phyloP scores from a whole-genome alignment of 805 yeast genomes.

The Ogataea salicorniae region DNA sequence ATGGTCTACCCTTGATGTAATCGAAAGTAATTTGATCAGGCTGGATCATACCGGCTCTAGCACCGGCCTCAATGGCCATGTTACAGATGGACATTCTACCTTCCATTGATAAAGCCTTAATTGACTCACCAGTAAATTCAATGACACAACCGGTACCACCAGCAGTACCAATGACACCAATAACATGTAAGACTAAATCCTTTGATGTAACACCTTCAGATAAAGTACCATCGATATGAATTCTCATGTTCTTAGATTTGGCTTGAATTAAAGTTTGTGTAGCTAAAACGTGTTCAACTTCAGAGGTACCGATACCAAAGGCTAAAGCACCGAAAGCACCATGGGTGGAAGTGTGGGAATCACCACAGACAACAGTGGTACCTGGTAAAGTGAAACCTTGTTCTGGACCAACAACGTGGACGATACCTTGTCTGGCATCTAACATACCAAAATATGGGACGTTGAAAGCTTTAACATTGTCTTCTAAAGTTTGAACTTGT shows the following conservation, averaged over 20 bases:
- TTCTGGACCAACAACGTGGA: conserved; percentile 98
- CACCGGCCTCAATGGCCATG: conserved; percentile 99
- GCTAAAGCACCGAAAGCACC: conserved; percentile 98
- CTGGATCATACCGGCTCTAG: conserved; percentile 98
- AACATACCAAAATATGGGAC: conserved; percentile 93
- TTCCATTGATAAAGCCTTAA: conserved; percentile 86
- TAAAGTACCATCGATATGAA: conserved; percentile 78
- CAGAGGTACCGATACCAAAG: conserved; percentile 98
- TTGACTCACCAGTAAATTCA: conserved; percentile 95
- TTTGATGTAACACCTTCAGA: conserved; percentile 90
- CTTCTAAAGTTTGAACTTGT: conserved; percentile 89
- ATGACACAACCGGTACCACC: conserved; percentile 98
- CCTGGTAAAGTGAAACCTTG: conserved; percentile 99
- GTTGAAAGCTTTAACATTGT: conserved; percentile 84
- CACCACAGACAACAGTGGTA: conserved; percentile 98
- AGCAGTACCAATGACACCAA: conserved; percentile 96
- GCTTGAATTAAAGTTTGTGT: conserved; percentile 94
- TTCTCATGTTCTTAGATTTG: conserved; percentile 94
- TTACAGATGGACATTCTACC: conserved; percentile 99
- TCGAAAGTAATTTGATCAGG: conserved; percentile 89
- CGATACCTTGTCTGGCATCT: conserved; percentile 95
- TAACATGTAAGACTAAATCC: conserved; percentile 90
- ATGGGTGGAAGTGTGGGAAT: conserved; percentile 97
- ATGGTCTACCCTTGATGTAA: conserved; percentile 88
- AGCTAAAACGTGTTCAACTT: conserved; percentile 97